Conservation (phyloP, 495 filamentous ascomycete species). For the Tuber brumale region DNA sequence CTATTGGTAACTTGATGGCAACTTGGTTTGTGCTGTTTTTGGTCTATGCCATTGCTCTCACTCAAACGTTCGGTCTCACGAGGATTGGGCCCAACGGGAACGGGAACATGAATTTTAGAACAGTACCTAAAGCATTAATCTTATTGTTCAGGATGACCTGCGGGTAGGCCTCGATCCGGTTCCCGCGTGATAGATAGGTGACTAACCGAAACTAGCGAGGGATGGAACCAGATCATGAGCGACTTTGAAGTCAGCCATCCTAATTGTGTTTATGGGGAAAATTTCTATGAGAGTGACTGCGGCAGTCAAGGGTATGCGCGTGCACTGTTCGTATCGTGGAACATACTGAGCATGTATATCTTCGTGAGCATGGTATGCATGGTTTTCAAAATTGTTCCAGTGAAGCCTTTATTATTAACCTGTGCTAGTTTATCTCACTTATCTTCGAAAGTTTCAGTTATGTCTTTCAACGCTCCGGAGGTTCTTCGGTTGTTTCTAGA, state of each 20-base stretch:
- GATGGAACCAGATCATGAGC: conserved; percentile 96
- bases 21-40: conserved; percentile 97
- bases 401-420: conserved; percentile 1
- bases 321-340: conserved; percentile 88
- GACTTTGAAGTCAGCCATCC: conserved; percentile 80
- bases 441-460: conserved; percentile 99
- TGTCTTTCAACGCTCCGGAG: conserved; percentile 92
- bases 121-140: conserved; percentile 86
- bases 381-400: background rate
- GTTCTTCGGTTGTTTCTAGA: conserved; percentile 71
- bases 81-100: conserved; percentile 68
- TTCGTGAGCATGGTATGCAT: conserved; percentile 70
- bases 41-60: conserved; percentile 91
- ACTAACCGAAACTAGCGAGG: conserved; percentile 50
- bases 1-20: conserved; percentile 85
- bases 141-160: conserved; percentile 86
- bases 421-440: conserved; percentile 73
- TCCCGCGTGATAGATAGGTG: background rate
- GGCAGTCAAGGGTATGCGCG: conserved; percentile 83
- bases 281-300: conserved; percentile 84
- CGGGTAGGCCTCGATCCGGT: conserved; percentile 46
- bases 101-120: conserved; percentile 85
- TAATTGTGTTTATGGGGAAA: conserved; percentile 59
- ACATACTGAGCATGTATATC: conserved; percentile 99
- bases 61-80: conserved; percentile 93